Evolutionary conservation across 2,329 filamentous ascomycete genomes (phyloP).

Genomic region (Lojkania enalia): DNA sequence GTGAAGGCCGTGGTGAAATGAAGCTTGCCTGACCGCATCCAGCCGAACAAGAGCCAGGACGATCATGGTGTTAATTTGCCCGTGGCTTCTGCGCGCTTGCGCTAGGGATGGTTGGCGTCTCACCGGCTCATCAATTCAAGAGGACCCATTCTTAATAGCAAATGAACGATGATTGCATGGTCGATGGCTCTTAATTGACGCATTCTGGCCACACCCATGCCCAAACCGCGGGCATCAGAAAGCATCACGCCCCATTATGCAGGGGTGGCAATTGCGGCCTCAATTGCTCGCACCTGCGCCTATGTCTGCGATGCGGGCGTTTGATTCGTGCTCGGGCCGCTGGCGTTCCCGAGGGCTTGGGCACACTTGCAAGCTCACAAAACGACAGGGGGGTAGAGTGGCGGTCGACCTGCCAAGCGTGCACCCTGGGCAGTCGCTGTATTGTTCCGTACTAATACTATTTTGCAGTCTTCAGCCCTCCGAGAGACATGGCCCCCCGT

Average conservation of each 20-base stretch:
- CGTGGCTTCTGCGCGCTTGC: conserved; percentile 19
- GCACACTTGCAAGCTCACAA: conserved; percentile 1
- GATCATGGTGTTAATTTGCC: conserved; percentile 16
- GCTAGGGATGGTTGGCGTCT: conserved; percentile 26
- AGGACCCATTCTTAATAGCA: conserved; percentile 5
- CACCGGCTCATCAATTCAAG: conserved; percentile 13
- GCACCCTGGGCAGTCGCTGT: conserved; percentile 17
- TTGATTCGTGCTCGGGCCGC: conserved; percentile 41
- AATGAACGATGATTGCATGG: conserved; percentile 19
- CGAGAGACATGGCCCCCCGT: conserved; percentile 29
- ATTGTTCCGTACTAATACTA: conserved; percentile 17
- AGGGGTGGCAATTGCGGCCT: conserved; percentile 6
- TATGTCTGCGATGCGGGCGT: conserved; percentile 30
- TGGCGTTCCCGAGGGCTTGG: conserved; percentile 37
- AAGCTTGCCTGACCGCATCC: conserved; percentile 9
- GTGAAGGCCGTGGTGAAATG: not conserved
- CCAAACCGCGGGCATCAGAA: conserved; percentile 8
- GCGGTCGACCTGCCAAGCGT: not conserved
- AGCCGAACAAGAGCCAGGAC: conserved; percentile 18
- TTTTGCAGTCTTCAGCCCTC: conserved; percentile 26
- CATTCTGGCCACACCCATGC: conserved; percentile 21
- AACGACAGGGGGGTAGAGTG: not conserved
- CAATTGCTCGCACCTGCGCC: conserved; percentile 28
- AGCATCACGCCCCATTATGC: conserved; percentile 5
- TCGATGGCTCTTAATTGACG: conserved; percentile 14